Evolutionary conservation across 495 filamentous ascomycete genomes (phyloP).

Genomic region (Penicillium riverlandense): DNA sequence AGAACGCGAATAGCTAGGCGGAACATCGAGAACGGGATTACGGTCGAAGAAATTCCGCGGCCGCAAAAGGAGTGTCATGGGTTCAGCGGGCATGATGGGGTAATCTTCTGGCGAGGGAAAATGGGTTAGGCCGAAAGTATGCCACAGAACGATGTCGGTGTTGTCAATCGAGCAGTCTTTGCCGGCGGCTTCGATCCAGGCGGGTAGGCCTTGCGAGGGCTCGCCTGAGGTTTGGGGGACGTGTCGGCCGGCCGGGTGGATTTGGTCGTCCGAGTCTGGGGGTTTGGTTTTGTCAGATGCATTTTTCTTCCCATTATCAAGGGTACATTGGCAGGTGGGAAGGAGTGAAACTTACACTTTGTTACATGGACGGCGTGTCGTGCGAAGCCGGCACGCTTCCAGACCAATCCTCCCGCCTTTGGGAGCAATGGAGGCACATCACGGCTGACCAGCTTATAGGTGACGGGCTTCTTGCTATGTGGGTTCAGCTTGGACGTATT

Average conservation of each 20-base stretch:
- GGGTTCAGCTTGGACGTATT: conserved; percentile 81
- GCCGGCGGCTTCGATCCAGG: conserved; percentile 68
- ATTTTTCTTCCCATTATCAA: too few relatives aligned
- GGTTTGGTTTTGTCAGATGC: too few relatives aligned
- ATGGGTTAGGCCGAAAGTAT: conserved; percentile 90
- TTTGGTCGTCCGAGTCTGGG: conserved; percentile 72
- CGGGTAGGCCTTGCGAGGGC: conserved; percentile 67
- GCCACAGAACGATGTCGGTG: conserved; percentile 88
- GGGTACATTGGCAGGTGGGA: background rate
- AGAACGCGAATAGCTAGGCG: conserved; percentile 66
- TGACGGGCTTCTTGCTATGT: conserved; percentile 77
- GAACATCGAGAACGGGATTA: conserved; percentile 85
- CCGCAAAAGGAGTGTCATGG: conserved; percentile 75
- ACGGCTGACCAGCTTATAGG: conserved; percentile 86
- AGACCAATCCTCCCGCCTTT: conserved; percentile 76
- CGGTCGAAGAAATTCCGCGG: conserved; percentile 82
- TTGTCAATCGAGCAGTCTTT: conserved; percentile 69
- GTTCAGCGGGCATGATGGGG: conserved; percentile 91
- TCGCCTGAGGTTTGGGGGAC: conserved; percentile 90
- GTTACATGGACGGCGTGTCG: conserved; percentile 89
- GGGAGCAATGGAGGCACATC: conserved; percentile 77
- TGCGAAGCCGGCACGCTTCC: conserved; percentile 91
- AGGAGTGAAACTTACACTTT: conserved; percentile 56
- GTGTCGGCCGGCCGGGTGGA: conserved; percentile 88
- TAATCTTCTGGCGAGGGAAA: conserved; percentile 92